Conservation (phyloP, 73 alveolate species). For the Uronychia binucleata region DNA sequence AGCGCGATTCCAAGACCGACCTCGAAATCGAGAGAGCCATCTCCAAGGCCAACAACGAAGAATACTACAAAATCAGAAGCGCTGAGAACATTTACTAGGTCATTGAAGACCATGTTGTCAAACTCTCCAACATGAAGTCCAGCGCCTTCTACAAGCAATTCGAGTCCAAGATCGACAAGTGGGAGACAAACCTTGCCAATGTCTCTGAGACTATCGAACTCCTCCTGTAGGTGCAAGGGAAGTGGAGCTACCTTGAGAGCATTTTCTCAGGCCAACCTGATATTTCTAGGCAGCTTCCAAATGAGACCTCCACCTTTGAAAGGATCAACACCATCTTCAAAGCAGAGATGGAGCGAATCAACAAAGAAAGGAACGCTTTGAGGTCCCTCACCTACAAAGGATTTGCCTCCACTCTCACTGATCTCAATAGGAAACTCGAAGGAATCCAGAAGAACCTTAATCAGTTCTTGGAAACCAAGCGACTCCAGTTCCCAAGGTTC, state of each 20-base stretch:
- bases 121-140: slow-evolving; percentile 85
- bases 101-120: slow-evolving; percentile 94
- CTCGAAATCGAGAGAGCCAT: slow-evolving; percentile 67
- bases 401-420: slow-evolving; percentile 52
- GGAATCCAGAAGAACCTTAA: slow-evolving; percentile 93
- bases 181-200: slow-evolving; percentile 83
- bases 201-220: slow-evolving; percentile 85
- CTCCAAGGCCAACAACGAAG: slow-evolving; percentile 64
- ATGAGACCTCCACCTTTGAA: slow-evolving; percentile 55
- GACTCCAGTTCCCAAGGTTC: slow-evolving; percentile 98
- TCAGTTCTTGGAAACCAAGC: slow-evolving; percentile 96
- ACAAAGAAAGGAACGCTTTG: slow-evolving; percentile 66
- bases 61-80: slow-evolving; percentile 64
- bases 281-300: slow-evolving; percentile 69
- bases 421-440: slow-evolving; percentile 79
- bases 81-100: slow-evolving; percentile 80
- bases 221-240: slow-evolving; percentile 75
- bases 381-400: slow-evolving; percentile 66
- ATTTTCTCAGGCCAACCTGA: slow-evolving; percentile 95
- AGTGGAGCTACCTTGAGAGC: slow-evolving; percentile 95
- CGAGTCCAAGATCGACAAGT: slow-evolving; percentile 74
- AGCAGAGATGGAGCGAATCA: slow-evolving; percentile 73
- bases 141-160: slow-evolving; percentile 84
- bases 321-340: slow-evolving; percentile 56
- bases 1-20: slow-evolving; percentile 64